These are phyloP conservation scores for Leishmania gerbilli DNA, from an alignment of 208 protist genomes.

Conservation along the genomic window DNA sequence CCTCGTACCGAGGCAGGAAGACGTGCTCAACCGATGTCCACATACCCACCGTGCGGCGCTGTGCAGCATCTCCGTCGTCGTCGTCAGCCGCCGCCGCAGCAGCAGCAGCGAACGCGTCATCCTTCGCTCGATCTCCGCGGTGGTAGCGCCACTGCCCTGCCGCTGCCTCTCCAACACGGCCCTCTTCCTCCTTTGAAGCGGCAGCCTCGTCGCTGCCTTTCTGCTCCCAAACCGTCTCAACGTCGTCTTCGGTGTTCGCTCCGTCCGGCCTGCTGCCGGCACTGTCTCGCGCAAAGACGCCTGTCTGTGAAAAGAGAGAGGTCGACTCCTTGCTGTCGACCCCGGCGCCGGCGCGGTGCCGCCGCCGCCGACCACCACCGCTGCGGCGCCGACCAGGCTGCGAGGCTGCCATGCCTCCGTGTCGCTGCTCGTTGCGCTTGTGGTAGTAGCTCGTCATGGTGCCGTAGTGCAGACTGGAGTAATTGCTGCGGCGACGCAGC, in stretches of 20 bases:
- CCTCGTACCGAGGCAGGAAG: slow-evolving; percentile 60
- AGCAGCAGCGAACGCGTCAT: neutral
- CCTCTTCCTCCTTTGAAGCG: neutral
- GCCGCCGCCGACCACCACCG: neutral
- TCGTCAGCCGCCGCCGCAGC: slow-evolving; percentile 8
- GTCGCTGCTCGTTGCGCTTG: slow-evolving; percentile 10
- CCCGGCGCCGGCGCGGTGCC: neutral
- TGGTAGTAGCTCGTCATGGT: slow-evolving; percentile 28
- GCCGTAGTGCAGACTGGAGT: slow-evolving; percentile 34
- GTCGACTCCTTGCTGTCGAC: neutral
- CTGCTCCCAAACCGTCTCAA: slow-evolving; percentile 18
- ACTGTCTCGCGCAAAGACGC: neutral
- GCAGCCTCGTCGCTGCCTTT: slow-evolving; percentile 18
- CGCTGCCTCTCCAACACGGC: neutral
- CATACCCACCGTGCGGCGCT: slow-evolving; percentile 34
- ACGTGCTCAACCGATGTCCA: slow-evolving; percentile 57
- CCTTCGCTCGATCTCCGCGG: neutral
- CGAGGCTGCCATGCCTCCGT: neutral
- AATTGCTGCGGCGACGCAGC: slow-evolving; percentile 25
- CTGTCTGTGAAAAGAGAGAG: neutral
- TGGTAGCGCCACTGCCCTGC: neutral
- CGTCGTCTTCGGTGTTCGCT: slow-evolving; percentile 8
- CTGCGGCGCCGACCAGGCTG: neutral
- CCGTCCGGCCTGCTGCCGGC: neutral
- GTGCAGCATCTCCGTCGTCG: slow-evolving; percentile 14